Evolutionary conservation across 805 yeast genomes (phyloP).

Genomic region (Starmerella roubikii): DNA sequence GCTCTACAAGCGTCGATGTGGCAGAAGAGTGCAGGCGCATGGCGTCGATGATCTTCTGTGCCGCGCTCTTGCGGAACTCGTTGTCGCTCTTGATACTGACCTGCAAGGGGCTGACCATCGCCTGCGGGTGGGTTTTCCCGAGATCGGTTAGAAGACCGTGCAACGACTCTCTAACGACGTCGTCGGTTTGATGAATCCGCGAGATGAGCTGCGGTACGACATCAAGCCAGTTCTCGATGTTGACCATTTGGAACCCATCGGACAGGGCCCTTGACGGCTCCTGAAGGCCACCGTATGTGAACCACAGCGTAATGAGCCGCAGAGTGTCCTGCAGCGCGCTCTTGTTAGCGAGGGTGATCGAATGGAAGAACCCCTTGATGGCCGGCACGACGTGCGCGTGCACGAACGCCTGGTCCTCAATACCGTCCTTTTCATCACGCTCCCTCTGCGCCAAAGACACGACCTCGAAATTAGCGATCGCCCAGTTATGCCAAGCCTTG

Average conservation of each 20-base stretch:
- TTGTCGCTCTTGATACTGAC: conserved; percentile 94
- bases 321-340: conserved; percentile 87
- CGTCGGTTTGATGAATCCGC: conserved; percentile 90
- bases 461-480: conserved; percentile 92
- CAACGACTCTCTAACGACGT: conserved; percentile 64
- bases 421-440: not conserved
- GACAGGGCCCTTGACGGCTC: conserved; percentile 84
- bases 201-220: conserved; percentile 93
- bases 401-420: conserved; percentile 33
- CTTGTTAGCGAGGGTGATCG: conserved; percentile 73
- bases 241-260: conserved; percentile 81
- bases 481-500: conserved; percentile 99
- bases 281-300: conserved; percentile 83
- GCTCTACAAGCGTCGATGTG: conserved; percentile 71
- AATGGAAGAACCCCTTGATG: conserved; percentile 86
- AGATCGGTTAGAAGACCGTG: conserved; percentile 70
- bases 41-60: conserved; percentile 76
- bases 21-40: conserved; percentile 55
- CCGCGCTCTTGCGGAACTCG: conserved; percentile 79
- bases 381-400: conserved; percentile 92
- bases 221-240: conserved; percentile 86
- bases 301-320: conserved; percentile 84
- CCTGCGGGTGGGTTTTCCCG: conserved; percentile 95
- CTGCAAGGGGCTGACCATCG: conserved; percentile 84
- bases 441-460: conserved; percentile 13